A percentile compares a stretch with the other conserved stretches of the same genome.
These are phyloP conservation scores for Phlyctochytrium bullatum DNA, from an alignment of 192 early-diverging fungal genomes.

Conservation along the genomic window DNA sequence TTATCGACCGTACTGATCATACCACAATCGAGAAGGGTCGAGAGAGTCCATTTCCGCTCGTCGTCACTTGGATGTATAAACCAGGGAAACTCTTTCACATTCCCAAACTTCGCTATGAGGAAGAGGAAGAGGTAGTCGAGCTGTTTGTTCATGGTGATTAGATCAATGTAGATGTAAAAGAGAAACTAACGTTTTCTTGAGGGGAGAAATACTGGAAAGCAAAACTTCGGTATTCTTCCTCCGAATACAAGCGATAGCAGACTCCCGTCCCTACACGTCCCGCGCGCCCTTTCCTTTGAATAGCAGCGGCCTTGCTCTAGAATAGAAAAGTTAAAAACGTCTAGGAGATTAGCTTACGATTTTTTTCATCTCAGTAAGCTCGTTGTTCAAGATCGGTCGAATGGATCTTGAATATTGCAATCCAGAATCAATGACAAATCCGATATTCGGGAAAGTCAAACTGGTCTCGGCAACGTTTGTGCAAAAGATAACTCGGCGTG, in stretches of 20 bases:
- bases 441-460: conserved; percentile 90
- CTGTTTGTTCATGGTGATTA: no score
- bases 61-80: conserved; percentile 15
- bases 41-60: conserved; percentile 17
- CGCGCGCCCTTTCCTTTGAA: conserved; percentile 90
- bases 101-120: conserved; percentile 15
- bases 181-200: no score
- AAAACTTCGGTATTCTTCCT: conserved; percentile 76
- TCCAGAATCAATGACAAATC: conserved; percentile 95
- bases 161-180: no score
- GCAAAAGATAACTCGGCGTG: conserved; percentile 88
- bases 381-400: conserved; percentile 69
- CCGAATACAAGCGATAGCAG: conserved; percentile 81
- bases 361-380: conserved; percentile 54
- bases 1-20: not conserved
- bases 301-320: conserved; percentile 78
- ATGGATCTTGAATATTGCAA: conserved; percentile 32
- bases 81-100: conserved; percentile 12
- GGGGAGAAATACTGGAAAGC: conserved; percentile 58
- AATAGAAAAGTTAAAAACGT: not conserved
- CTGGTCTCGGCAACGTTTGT: conserved; percentile 99
- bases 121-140: conserved; percentile 15
- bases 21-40: conserved; percentile 2
- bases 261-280: conserved; percentile 88
- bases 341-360: conserved; percentile 19